Percentiles rank a stretch among this genome's conserved stretches.
Conservation (phyloP, 2,329 filamentous ascomycete species). For the Diaporthe capsici region DNA sequence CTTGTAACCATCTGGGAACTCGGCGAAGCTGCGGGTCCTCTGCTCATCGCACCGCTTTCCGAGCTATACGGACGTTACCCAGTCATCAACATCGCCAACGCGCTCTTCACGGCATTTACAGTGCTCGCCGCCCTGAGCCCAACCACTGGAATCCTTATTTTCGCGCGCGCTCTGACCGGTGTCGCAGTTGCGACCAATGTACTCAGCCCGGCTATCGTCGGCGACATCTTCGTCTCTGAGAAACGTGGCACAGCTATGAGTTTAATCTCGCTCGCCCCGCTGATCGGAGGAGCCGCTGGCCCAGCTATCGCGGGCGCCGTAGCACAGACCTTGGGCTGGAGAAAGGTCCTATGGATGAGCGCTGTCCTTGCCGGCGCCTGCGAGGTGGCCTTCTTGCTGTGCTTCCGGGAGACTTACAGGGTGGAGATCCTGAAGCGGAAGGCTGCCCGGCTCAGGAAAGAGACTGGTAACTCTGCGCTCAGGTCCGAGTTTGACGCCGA, state of each 20-base stretch:
- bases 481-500: slow-evolving; percentile 51
- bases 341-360: slow-evolving; percentile 65
- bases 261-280: slow-evolving; percentile 68
- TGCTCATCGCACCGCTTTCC: slow-evolving; percentile 73
- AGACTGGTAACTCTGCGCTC: slow-evolving; percentile 50
- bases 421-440: slow-evolving; percentile 65
- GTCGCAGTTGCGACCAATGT: slow-evolving; percentile 75
- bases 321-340: slow-evolving; percentile 69
- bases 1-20: slow-evolving; percentile 81
- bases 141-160: slow-evolving; percentile 63
- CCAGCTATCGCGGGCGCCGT: slow-evolving; percentile 69
- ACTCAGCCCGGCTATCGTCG: slow-evolving; percentile 73
- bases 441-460: slow-evolving; percentile 51
- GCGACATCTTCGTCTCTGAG: slow-evolving; percentile 72
- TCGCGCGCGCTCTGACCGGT: slow-evolving; percentile 70
- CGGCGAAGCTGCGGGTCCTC: slow-evolving; percentile 73
- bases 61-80: slow-evolving; percentile 71
- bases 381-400: slow-evolving; percentile 65
- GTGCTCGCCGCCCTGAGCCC: slow-evolving; percentile 61
- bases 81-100: slow-evolving; percentile 67
- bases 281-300: slow-evolving; percentile 70
- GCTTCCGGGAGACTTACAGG: slow-evolving; percentile 73
- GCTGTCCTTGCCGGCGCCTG: slow-evolving; percentile 62
- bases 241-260: slow-evolving; percentile 72
- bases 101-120: slow-evolving; percentile 64